phyloP scores from a whole-genome alignment of 2,329 filamentous ascomycete species.

The Fusarium duplospermum region DNA sequence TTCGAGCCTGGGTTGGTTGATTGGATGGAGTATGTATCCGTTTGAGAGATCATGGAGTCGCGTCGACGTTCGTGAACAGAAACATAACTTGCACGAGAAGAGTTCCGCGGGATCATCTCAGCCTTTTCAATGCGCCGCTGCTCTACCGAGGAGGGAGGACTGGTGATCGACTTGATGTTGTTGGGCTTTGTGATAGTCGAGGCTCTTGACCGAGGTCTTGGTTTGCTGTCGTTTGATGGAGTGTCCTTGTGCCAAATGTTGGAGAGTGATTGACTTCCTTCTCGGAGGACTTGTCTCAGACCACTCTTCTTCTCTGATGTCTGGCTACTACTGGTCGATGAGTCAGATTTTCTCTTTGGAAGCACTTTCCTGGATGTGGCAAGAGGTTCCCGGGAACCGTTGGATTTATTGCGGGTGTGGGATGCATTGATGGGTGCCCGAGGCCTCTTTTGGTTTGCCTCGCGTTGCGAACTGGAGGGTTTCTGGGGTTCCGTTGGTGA shows the following conservation, averaged over 20 bases:
- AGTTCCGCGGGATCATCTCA: conserved; percentile 50
- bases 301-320: conserved; percentile 57
- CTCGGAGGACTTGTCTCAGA: conserved; percentile 64
- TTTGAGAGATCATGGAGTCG: conserved; percentile 67
- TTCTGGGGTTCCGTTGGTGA: conserved; percentile 19
- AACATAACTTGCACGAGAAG: conserved; percentile 61
- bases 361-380: conserved; percentile 19
- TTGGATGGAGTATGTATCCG: conserved; percentile 66
- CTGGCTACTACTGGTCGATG: conserved; percentile 15
- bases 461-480: conserved; percentile 19
- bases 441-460: conserved; percentile 41
- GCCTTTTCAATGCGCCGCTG: conserved; percentile 35
- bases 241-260: conserved; percentile 64
- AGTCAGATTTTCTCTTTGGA: conserved; percentile 42
- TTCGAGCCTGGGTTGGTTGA: conserved; percentile 58
- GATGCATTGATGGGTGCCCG: conserved; percentile 29
- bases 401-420: conserved; percentile 45
- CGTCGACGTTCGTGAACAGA: conserved; percentile 63
- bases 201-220: conserved; percentile 42
- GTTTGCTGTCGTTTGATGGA: conserved; percentile 40
- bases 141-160: conserved; percentile 7
- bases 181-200: conserved; percentile 23
- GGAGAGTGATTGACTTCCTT: conserved; percentile 59
- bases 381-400: conserved; percentile 35
- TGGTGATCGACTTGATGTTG: conserved; percentile 8